These are phyloP conservation scores for Fusarium subtropicale DNA, from an alignment of 2,329 filamentous ascomycete species.

Conservation along the genomic window DNA sequence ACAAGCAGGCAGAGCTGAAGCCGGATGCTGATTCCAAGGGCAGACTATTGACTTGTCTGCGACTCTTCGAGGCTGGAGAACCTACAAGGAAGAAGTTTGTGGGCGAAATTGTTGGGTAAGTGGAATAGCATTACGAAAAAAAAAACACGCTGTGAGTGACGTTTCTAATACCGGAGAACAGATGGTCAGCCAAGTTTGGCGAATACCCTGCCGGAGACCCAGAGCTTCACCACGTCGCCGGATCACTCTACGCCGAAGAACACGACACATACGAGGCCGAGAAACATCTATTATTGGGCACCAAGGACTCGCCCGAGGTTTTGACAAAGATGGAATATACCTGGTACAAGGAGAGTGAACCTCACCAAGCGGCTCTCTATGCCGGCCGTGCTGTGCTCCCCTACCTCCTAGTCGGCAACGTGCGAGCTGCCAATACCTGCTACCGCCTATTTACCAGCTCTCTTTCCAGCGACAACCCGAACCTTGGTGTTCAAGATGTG, in stretches of 20 bases:
- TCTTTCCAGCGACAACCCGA: conserved; percentile 56
- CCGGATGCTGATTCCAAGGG: conserved; percentile 80
- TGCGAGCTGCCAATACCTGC: conserved; percentile 87
- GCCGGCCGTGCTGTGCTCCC: conserved; percentile 88
- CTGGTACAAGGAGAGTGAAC: conserved; percentile 92
- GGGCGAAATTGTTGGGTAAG: conserved; percentile 81
- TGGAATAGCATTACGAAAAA: conserved; percentile 18
- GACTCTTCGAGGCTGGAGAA: conserved; percentile 84
- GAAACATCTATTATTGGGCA: conserved; percentile 87
- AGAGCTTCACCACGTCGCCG: conserved; percentile 92
- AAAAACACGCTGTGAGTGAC: neutral
- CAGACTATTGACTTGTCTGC: conserved; percentile 79
- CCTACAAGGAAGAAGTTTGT: conserved; percentile 95
- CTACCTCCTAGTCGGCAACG: conserved; percentile 89
- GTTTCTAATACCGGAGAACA: conserved; percentile 36
- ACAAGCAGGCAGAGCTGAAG: conserved; percentile 84
- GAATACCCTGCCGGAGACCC: conserved; percentile 92
- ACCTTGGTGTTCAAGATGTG: conserved; percentile 82
- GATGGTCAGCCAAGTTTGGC: conserved; percentile 86
- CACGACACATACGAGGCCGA: conserved; percentile 95
- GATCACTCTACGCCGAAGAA: conserved; percentile 90
- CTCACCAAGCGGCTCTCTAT: conserved; percentile 88
- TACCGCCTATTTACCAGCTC: conserved; percentile 71
- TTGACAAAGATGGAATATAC: conserved; percentile 87
- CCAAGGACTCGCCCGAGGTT: conserved; percentile 84